phyloP scores from a whole-genome alignment of 2,329 filamentous ascomycete species.

The Neopestalotiopsis sp. region DNA sequence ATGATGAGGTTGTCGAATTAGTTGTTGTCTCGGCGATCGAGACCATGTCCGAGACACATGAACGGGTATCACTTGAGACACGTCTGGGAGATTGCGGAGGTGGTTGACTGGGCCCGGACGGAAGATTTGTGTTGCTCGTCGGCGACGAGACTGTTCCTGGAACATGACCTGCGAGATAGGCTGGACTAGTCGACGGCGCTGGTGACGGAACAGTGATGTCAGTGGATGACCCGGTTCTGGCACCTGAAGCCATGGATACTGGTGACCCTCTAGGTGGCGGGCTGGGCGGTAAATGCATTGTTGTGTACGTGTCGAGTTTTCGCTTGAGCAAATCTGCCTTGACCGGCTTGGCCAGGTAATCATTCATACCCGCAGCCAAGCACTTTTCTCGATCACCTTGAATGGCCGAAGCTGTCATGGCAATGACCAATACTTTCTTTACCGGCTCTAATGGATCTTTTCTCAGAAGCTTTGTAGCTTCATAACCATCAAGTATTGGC shows the following conservation, averaged over 20 bases:
- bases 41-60: slow-evolving; percentile 35
- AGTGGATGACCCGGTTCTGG: slow-evolving; percentile 1
- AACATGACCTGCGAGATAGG: slow-evolving; percentile 23
- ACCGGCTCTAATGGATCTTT: slow-evolving; percentile 78
- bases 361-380: slow-evolving; percentile 95
- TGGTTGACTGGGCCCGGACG: slow-evolving; percentile 22
- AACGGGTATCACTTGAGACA: slow-evolving; percentile 40
- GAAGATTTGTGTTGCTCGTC: slow-evolving; percentile 19
- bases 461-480: slow-evolving; percentile 84
- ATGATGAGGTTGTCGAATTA: slow-evolving; percentile 24
- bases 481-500: slow-evolving; percentile 91
- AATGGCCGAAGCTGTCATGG: slow-evolving; percentile 96
- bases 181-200: slow-evolving; percentile 29
- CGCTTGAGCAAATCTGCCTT: slow-evolving; percentile 83
- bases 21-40: slow-evolving; percentile 28
- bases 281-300: slow-evolving; percentile 37
- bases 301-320: slow-evolving; percentile 71
- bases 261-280: slow-evolving; percentile 17
- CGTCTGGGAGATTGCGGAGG: slow-evolving; percentile 31
- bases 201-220: slow-evolving; percentile 18
- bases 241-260: slow-evolving; percentile 17
- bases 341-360: slow-evolving; percentile 96
- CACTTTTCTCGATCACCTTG: slow-evolving; percentile 95
- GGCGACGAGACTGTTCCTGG: neutral
- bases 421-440: slow-evolving; percentile 86